phyloP scores from a whole-genome alignment of 345 rosid species.

The Sisymbrium altissimum region DNA sequence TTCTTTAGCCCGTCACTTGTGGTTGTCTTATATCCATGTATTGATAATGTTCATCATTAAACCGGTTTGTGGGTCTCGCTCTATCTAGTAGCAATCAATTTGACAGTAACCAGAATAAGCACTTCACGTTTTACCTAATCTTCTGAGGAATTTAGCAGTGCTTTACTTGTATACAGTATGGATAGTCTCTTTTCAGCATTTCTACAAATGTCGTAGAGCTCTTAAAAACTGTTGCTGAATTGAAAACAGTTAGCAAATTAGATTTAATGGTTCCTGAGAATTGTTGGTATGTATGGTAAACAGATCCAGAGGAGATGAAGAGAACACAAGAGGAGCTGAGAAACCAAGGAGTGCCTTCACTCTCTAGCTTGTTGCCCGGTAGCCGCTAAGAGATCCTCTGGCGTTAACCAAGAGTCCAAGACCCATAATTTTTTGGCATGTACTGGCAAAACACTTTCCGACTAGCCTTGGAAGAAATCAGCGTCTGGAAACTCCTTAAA shows the following conservation, averaged over 20 bases:
- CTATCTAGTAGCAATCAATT: neutral
- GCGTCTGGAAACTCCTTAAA: neutral
- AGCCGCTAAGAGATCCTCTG: conserved; percentile 27
- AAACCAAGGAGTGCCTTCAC: conserved; percentile 88
- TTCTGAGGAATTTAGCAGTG: neutral
- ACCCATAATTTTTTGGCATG: neutral
- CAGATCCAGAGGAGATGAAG: conserved; percentile 96
- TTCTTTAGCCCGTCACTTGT: neutral
- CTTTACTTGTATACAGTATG: neutral
- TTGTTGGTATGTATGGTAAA: conserved; percentile 21
- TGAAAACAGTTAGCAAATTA: neutral
- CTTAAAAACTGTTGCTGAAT: neutral
- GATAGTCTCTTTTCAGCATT: neutral
- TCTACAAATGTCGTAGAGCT: neutral
- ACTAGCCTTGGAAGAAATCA: neutral
- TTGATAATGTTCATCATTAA: neutral
- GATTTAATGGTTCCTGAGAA: neutral
- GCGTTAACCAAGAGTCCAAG: neutral
- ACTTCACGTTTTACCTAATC: neutral
- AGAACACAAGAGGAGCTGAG: conserved; percentile 94
- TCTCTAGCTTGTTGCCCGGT: conserved; percentile 68
- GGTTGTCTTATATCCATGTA: neutral
- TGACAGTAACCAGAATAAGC: neutral
- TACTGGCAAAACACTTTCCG: neutral
- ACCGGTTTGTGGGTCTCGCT: neutral